phyloP scores from a whole-genome alignment of 345 rosid genomes.

The Lepidium aucheri region DNA sequence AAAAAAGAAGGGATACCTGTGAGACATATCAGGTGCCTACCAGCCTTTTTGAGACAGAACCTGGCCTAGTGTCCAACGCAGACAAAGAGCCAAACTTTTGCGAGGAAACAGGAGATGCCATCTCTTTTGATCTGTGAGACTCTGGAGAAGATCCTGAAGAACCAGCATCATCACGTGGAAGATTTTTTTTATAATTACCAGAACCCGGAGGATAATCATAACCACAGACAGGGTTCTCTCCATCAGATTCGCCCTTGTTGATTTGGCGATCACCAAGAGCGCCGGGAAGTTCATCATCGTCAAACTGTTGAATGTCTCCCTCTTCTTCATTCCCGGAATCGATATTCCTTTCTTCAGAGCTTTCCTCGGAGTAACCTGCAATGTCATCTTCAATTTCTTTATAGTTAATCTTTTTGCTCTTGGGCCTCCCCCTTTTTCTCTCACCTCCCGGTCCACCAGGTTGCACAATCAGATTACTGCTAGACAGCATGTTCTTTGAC shows the following conservation, averaged over 20 bases:
- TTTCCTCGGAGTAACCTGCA: slow-evolving; percentile 82
- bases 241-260: slow-evolving; percentile 72
- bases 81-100: slow-evolving; percentile 93
- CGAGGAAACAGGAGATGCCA: slow-evolving; percentile 84
- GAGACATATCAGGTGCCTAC: slow-evolving; percentile 36
- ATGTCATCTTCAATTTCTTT: slow-evolving; percentile 89
- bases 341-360: slow-evolving; percentile 76
- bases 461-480: slow-evolving; percentile 41
- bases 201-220: slow-evolving; percentile 49
- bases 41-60: slow-evolving; percentile 69
- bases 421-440: slow-evolving; percentile 85
- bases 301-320: slow-evolving; percentile 71
- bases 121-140: slow-evolving; percentile 50
- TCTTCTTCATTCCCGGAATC: slow-evolving; percentile 86
- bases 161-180: slow-evolving; percentile 54
- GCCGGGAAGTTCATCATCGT: slow-evolving; percentile 75
- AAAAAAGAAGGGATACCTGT: slow-evolving; percentile 3
- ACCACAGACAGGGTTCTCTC: slow-evolving; percentile 50
- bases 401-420: slow-evolving; percentile 84
- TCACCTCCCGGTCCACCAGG: slow-evolving; percentile 55
- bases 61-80: slow-evolving; percentile 91
- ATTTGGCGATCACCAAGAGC: slow-evolving; percentile 46
- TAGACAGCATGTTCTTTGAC: slow-evolving; percentile 52
- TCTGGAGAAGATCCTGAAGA: slow-evolving; percentile 92
- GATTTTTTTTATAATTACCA: slow-evolving; percentile 43